These are phyloP conservation scores for Eucalyptus pauciflora DNA, from an alignment of 345 rosid genomes.

Conservation along the genomic window DNA sequence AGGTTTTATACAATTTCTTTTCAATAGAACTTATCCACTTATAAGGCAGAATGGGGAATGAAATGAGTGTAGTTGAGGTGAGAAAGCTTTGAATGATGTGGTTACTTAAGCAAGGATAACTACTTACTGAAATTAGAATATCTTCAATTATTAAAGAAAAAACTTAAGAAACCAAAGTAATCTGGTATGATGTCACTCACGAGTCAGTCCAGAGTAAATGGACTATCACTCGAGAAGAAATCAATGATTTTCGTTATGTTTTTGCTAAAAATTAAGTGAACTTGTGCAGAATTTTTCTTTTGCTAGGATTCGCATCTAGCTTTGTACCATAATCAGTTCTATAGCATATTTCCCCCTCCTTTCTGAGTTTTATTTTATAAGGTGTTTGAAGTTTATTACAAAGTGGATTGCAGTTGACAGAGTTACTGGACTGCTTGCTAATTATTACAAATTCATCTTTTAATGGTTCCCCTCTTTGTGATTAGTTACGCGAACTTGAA, in stretches of 20 bases:
- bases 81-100: neutral
- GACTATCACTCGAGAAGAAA: neutral
- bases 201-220: neutral
- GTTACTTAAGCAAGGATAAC: neutral
- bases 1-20: neutral
- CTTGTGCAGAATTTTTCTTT: neutral
- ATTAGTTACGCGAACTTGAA: slow-evolving; percentile 84
- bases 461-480: slow-evolving; percentile 1
- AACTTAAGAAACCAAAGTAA: neutral
- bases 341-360: neutral
- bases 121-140: neutral
- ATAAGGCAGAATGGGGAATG: neutral
- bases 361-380: neutral
- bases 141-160: neutral
- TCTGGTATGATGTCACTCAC: neutral
- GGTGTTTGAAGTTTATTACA: neutral
- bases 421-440: neutral
- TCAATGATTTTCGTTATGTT: neutral
- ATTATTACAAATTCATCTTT: neutral
- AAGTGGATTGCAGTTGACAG: neutral
- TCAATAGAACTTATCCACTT: neutral
- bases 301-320: neutral
- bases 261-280: neutral
- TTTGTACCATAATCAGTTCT: neutral
- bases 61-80: neutral